Evolutionary conservation across 495 filamentous ascomycete genomes (phyloP).

Genomic region (Bacidia rubella): DNA sequence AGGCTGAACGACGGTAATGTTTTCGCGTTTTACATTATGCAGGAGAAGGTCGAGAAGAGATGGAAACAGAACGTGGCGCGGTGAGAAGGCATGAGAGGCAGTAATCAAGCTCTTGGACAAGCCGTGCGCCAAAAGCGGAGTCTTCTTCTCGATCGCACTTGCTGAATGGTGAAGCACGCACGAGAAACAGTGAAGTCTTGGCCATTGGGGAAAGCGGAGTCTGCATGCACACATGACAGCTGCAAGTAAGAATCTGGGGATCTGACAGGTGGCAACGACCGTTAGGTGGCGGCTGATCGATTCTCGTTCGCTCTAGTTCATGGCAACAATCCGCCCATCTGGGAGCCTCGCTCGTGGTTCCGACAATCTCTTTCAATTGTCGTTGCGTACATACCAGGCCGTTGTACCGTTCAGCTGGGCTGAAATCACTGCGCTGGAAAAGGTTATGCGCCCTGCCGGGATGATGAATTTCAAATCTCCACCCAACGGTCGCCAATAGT

Average conservation of each 20-base stretch:
- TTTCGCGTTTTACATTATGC: too few relatives aligned
- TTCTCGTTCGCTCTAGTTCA: background rate
- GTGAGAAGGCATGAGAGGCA: background rate
- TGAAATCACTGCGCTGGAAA: too few relatives aligned
- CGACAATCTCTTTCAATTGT: background rate
- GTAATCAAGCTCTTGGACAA: background rate
- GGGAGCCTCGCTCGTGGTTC: background rate
- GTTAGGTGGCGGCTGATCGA: background rate
- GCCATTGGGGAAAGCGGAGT: background rate
- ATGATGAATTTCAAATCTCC: background rate
- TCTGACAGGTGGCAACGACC: background rate
- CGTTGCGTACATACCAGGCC: conserved; percentile 1
- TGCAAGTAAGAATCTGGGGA: background rate
- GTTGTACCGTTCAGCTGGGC: too few relatives aligned
- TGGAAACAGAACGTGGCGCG: background rate
- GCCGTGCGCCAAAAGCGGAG: background rate
- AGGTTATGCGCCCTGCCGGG: background rate
- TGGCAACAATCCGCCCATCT: background rate
- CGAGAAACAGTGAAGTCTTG: background rate
- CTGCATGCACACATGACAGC: background rate
- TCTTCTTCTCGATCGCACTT: background rate
- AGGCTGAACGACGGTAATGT: too few relatives aligned
- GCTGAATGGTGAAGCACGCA: background rate
- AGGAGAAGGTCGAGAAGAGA: background rate
- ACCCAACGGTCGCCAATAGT: background rate